Evolutionary conservation across 306 rosid genomes (phyloP), one percentile per base, ranked within the genome.

Genomic region (Potentilla sterilis): DNA sequence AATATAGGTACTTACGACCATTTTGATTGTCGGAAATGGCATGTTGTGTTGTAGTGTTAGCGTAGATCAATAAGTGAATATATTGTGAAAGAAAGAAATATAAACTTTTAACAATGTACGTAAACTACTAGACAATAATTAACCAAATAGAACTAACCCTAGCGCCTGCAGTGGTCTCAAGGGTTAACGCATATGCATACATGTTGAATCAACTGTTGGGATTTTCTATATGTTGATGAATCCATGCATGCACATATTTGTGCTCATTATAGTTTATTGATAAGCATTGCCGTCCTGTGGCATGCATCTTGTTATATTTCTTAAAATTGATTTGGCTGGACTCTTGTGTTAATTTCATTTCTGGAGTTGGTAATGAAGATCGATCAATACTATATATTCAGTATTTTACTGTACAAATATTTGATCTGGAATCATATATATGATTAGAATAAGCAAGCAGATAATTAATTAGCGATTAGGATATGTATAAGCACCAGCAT

Each of bases 201-300:
- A 18, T 52, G 22, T 7, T 52, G 58, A 52, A 18, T 18, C 55
- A 49, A 49, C 4, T 49, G 7, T 16, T 3, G 22, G 57, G 22
- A 37, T 2, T 52, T 52, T 52, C 63, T 57, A 57, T 7, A 10
- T 24, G 5, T 21, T 58, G 38, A 12, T 24, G 67, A 37, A 37
- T 37, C 46, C 69, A 28, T 28, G 0, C 69, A 28, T 28, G 0
- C 28, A 64, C 47, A 7, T 64, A 37, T 35, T 34, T 18, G 69
- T 37, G 47, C 69, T 16, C 47, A 16, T 38, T 38, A 15, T 64
- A 32, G 9, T 62, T 34, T 62, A 34, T 32, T 62, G 21, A 32
- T 24, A 52, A 54, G 75, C 37, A 19, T 54, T 54, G 76, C 67
- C 67, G 76, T 22, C 76, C 51, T 42, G n/a, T 54, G 1, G 18